phyloP scores from a whole-genome alignment of 2,329 filamentous ascomycete species.

The Xylariaceae sp. region DNA sequence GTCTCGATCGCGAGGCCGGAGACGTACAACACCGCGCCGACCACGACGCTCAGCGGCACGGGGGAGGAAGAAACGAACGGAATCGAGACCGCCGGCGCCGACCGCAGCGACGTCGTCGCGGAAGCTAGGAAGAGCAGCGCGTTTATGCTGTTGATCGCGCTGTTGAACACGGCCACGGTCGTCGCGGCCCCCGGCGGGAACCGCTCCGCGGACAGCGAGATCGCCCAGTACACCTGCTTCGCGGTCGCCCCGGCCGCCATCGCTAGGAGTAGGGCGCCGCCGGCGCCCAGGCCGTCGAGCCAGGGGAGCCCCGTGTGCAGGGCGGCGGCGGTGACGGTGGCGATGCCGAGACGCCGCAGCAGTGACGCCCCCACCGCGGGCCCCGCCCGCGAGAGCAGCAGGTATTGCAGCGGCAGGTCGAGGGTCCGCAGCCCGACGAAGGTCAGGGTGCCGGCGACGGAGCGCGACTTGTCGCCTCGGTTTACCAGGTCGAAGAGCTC shows the following conservation, averaged over 20 bases:
- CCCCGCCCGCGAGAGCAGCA: conserved; percentile 24
- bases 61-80: conserved; percentile 31
- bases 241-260: conserved; percentile 55
- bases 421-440: conserved; percentile 44
- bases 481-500: conserved; percentile 39
- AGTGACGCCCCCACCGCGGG: too few relatives aligned
- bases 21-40: conserved; percentile 53
- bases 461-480: conserved; percentile 42
- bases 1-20: conserved; percentile 58
- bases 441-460: conserved; percentile 40
- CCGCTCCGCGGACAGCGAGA: conserved; percentile 50
- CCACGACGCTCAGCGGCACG: conserved; percentile 42
- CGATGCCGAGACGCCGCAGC: too few relatives aligned
- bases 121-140: conserved; percentile 55
- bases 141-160: conserved; percentile 56
- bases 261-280: conserved; percentile 52
- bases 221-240: conserved; percentile 61
- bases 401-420: conserved; percentile 32
- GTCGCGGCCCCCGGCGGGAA: conserved; percentile 49
- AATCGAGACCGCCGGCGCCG: conserved; percentile 22
- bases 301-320: conserved; percentile 26
- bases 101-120: conserved; percentile 45
- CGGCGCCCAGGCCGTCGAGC: conserved; percentile 44
- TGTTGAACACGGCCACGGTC: conserved; percentile 55
- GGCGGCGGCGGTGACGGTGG: too few relatives aligned